Evolutionary conservation across 495 filamentous ascomycete genomes (phyloP).

Genomic region (Talaromyces adpressus): DNA sequence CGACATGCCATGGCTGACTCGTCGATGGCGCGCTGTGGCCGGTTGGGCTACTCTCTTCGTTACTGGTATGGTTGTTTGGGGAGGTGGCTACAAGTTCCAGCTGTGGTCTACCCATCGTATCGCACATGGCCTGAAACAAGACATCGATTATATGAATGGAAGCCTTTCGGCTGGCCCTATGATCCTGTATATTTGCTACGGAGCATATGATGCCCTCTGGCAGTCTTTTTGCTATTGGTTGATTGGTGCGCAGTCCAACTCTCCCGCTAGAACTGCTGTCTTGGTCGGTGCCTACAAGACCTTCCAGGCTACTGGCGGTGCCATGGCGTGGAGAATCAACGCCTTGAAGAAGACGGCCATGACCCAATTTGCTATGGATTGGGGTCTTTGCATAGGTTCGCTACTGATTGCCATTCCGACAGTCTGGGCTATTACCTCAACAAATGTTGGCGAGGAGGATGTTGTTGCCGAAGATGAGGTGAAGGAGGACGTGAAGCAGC

Average conservation of each 20-base stretch:
- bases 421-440: conserved; percentile 38
- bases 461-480: background rate
- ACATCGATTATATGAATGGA: conserved; percentile 29
- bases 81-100: conserved; percentile 48
- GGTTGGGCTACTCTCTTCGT: conserved; percentile 42
- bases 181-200: conserved; percentile 50
- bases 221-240: conserved; percentile 81
- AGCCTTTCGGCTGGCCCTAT: conserved; percentile 39
- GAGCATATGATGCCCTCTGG: conserved; percentile 46
- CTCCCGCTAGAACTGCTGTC: conserved; percentile 77
- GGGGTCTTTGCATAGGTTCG: conserved; percentile 59
- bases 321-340: conserved; percentile 75
- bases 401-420: conserved; percentile 66
- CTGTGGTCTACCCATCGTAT: conserved; percentile 26
- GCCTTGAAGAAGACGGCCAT: conserved; percentile 54
- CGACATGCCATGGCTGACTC: conserved; percentile 32
- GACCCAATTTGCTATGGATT: conserved; percentile 47
- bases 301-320: conserved; percentile 83
- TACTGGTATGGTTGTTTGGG: conserved; percentile 44
- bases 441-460: conserved; percentile 12
- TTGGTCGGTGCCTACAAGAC: conserved; percentile 89
- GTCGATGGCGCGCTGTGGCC: conserved; percentile 32
- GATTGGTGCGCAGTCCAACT: conserved; percentile 84
- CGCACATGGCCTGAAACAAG: conserved; percentile 24
- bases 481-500: background rate